Conservation (phyloP, 371 early-diverging fungal genomes). For the Rhizomucor miehei region DNA sequence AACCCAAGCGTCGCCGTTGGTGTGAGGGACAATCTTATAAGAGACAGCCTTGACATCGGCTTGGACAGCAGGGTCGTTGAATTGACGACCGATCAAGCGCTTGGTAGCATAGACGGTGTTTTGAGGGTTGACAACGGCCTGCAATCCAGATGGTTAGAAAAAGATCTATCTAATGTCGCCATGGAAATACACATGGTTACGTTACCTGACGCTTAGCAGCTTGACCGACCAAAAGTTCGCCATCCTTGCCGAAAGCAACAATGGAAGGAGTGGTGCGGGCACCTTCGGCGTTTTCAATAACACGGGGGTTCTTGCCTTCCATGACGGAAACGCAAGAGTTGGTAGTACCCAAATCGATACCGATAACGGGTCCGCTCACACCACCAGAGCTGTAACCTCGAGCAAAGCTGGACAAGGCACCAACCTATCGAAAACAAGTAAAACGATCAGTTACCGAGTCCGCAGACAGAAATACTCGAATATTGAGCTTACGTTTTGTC, state of each 20-base stretch:
- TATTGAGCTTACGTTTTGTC: slow-evolving; percentile 22
- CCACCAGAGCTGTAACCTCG: slow-evolving; percentile 62
- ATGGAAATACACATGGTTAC: neutral
- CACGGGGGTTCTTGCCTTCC: slow-evolving; percentile 95
- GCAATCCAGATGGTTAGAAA: slow-evolving; percentile 5
- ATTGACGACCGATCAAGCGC: slow-evolving; percentile 95
- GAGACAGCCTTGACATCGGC: slow-evolving; percentile 83
- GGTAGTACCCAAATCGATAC: slow-evolving; percentile 99
- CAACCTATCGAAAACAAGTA: slow-evolving; percentile 16
- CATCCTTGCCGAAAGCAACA: slow-evolving; percentile 92
- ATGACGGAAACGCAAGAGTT: slow-evolving; percentile 98
- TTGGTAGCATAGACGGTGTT: slow-evolving; percentile 94
- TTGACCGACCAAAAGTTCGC: slow-evolving; percentile 93
- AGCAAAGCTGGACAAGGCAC: slow-evolving; percentile 17
- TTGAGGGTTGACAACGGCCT: slow-evolving; percentile 90
- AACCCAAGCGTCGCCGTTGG: slow-evolving; percentile 94
- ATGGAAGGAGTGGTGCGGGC: slow-evolving; percentile 98
- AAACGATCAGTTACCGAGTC: neutral
- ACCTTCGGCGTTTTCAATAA: slow-evolving; percentile 97
- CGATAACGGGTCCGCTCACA: slow-evolving; percentile 91
- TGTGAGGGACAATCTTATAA: slow-evolving; percentile 85
- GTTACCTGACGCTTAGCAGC: slow-evolving; percentile 92
- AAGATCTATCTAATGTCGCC: neutral
- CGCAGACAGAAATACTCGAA: neutral
- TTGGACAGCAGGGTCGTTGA: slow-evolving; percentile 83